Evolutionary conservation across 148 eudicot species (phyloP).

Genomic region (Nyssa sinensis): DNA sequence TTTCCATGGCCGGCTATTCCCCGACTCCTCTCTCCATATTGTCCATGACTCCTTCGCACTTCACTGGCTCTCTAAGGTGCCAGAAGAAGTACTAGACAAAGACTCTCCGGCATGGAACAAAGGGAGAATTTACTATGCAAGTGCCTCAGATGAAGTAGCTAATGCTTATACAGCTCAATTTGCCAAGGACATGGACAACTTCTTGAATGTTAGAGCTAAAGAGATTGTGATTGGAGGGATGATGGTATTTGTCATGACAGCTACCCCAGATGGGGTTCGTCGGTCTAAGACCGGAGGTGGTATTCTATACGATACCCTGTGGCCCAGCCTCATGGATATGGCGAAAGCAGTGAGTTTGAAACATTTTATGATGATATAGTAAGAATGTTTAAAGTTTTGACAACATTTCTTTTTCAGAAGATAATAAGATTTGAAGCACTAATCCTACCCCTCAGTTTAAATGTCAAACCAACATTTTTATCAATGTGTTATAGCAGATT

Average conservation of each 20-base stretch:
- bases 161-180: slow-evolving; percentile 26
- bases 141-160: slow-evolving; percentile 12
- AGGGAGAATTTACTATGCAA: slow-evolving; percentile 18
- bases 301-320: slow-evolving; percentile 2
- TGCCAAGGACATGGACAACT: slow-evolving; percentile 9
- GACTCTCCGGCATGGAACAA: slow-evolving; percentile 23
- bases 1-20: slow-evolving; percentile 17
- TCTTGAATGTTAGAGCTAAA: slow-evolving; percentile 19
- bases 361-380: too few relatives aligned
- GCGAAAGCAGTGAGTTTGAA: slow-evolving; percentile 14
- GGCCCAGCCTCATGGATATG: slow-evolving; percentile 27
- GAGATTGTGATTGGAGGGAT: slow-evolving; percentile 30
- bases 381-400: too few relatives aligned
- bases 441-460: too few relatives aligned
- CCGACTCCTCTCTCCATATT: slow-evolving; percentile 14
- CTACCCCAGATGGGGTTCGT: neutral
- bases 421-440: too few relatives aligned
- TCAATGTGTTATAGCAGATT: too few relatives aligned
- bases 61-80: slow-evolving; percentile 24
- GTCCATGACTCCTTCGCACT: slow-evolving; percentile 18
- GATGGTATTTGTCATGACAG: slow-evolving; percentile 13
- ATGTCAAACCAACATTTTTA: too few relatives aligned
- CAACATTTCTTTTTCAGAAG: too few relatives aligned
- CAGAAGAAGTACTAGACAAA: neutral
- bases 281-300: neutral